Evolutionary conservation across 768 basidiomycete species (phyloP).

Genomic region (Leccinum broughii): DNA sequence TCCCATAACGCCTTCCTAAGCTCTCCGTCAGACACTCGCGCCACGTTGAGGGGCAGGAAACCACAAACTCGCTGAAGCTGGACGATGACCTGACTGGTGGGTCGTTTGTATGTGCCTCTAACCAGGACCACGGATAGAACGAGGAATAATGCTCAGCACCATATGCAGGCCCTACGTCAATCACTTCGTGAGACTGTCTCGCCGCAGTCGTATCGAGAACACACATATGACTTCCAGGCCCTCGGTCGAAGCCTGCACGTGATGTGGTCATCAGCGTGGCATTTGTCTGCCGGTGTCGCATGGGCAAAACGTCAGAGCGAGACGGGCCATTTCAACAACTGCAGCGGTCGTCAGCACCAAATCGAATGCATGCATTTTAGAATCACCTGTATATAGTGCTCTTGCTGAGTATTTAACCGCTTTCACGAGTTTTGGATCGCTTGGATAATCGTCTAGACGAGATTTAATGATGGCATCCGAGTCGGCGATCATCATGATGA

Average conservation of each 20-base stretch:
- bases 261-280: conserved; percentile 39
- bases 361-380: too few species aligned
- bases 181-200: conserved; percentile 3
- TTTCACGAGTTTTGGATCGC: too few species aligned
- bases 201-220: conserved; percentile 24
- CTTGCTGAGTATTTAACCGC: too few species aligned
- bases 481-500: too few species aligned
- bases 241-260: conserved; percentile 52
- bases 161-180: conserved; percentile 23
- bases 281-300: too few species aligned
- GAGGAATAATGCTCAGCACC: conserved; percentile 64
- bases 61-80: conserved; percentile 45
- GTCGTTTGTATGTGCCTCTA: conserved; percentile 61
- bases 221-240: conserved; percentile 78
- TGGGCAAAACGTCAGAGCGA: too few species aligned
- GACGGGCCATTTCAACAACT: too few species aligned
- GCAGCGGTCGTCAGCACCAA: too few species aligned
- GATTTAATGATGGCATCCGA: too few species aligned
- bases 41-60: neutral
- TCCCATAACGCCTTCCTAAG: conserved; percentile 77
- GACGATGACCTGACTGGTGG: conserved; percentile 31
- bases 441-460: too few species aligned
- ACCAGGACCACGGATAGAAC: conserved; percentile 86
- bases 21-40: neutral
- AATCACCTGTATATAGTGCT: too few species aligned